Evolutionary conservation across 805 yeast species (phyloP), one percentile per base, ranked within the genome.

Genomic region (Kazachstania taianensis): DNA sequence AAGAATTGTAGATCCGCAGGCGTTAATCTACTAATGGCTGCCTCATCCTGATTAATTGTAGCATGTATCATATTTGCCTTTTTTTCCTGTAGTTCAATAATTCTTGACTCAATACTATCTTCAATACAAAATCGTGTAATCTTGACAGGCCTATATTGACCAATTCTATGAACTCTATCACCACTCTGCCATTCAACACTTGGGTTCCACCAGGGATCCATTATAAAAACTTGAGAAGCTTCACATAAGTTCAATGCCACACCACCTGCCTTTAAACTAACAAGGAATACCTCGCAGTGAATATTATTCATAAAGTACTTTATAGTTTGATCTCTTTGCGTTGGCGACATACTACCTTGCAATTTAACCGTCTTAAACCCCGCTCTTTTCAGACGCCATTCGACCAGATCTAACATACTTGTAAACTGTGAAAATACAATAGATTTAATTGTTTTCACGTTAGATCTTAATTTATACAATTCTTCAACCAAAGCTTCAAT

Each of bases 151-250:
- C 99, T 64, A 49, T 73, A 82, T 57, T 92, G 99, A 5, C 97
- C 96, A 43, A 92, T 92, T 62, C 99, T 75, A 61, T 92, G 97
- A 16, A 92, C 96, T 63, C 99, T 76, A 59, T 92, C 99, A 60
- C 94, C 95, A 34, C 94, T 80, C 58, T 92, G 99, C 86, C 96
- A 92, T 57, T 92, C 98, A 6, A 89, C 92, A 46, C 94, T 81
- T 1, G 97, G 97, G 55, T 92, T 94, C 97, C 98, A 92, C 98
- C 98, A 92, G 24, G 97, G 97, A 51, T 92, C 99, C 67, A 92
- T 67, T 30, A 92, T 69, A 48, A 92, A 92, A 32, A 92, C 97
- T 52, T 89, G 97, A 2, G 94, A 86, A 0, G 98, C 97, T 52
- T 94, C 99, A 52, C 96, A 89, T 44, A 92, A 67, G 55, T 92